Percentiles rank a stretch among this genome's conserved stretches.
Evolutionary conservation across 106 monocot genomes (phyloP).

Genomic region (Phalaenopsis equestris): DNA sequence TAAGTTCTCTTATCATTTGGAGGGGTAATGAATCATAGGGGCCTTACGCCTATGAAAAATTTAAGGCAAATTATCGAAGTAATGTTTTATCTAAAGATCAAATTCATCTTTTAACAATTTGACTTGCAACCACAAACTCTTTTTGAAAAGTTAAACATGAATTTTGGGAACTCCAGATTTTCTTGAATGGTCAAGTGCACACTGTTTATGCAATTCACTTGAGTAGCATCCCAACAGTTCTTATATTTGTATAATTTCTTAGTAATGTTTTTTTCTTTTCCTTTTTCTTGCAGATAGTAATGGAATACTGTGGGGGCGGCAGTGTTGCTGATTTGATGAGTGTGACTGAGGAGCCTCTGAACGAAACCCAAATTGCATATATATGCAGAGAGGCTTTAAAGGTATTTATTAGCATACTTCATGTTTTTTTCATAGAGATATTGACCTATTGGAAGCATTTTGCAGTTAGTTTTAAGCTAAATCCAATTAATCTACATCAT

Average conservation of each 20-base stretch:
- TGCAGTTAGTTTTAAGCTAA: neutral
- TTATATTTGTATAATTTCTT: neutral
- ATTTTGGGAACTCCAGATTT: neutral
- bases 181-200: neutral
- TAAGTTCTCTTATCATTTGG: too few species aligned
- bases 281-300: slow-evolving; percentile 77
- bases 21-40: too few species aligned
- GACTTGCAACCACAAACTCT: too few species aligned
- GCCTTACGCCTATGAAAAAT: too few species aligned
- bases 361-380: slow-evolving; percentile 93
- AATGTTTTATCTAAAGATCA: too few species aligned
- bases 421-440: neutral
- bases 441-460: neutral
- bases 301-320: slow-evolving; percentile 99
- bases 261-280: slow-evolving; percentile 3
- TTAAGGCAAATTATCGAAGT: too few species aligned
- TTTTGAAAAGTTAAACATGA: too few species aligned
- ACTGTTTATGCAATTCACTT: neutral
- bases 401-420: slow-evolving; percentile 27
- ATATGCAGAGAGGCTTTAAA: slow-evolving; percentile 95
- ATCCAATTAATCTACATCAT: neutral
- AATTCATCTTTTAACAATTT: too few species aligned
- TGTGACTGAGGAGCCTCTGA: slow-evolving; percentile 77
- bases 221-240: neutral
- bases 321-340: slow-evolving; percentile 96